A percentile compares a stretch with the other conserved stretches of the same genome.
These are phyloP conservation scores for Hygrophorus russula DNA, from an alignment of 768 basidiomycete species.

Conservation along the genomic window DNA sequence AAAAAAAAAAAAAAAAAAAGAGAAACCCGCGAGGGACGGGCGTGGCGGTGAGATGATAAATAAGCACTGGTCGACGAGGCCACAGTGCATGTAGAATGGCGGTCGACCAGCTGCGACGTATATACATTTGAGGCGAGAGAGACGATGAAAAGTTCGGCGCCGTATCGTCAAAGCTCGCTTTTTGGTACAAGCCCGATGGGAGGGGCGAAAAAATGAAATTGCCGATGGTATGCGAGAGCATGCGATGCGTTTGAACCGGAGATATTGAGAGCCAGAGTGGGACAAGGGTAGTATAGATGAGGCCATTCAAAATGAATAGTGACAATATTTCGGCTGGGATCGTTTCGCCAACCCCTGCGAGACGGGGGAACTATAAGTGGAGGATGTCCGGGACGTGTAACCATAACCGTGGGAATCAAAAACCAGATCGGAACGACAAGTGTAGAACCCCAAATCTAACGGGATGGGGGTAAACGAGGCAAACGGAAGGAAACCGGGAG, in stretches of 20 bases:
- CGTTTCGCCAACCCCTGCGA: too few relatives aligned
- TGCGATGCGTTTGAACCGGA: slow-evolving; percentile 3
- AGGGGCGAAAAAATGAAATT: not conserved
- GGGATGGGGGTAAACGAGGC: not conserved
- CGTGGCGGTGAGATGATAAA: not conserved
- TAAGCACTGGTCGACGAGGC: too few relatives aligned
- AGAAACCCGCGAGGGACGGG: too few relatives aligned
- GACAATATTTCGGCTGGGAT: not conserved
- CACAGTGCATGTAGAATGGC: too few relatives aligned
- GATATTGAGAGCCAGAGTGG: not conserved
- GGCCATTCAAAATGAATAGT: not conserved
- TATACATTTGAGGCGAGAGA: too few relatives aligned
- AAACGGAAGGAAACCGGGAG: not conserved
- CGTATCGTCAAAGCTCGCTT: not conserved
- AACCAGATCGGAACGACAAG: slow-evolving; percentile 2
- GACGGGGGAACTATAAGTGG: not conserved
- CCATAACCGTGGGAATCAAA: slow-evolving; percentile 2
- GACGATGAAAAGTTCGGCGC: not conserved
- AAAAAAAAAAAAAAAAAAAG: too few relatives aligned
- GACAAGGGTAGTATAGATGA: not conserved
- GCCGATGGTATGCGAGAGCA: slow-evolving; percentile 5
- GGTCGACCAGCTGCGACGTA: too few relatives aligned
- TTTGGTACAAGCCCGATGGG: slow-evolving; percentile 2
- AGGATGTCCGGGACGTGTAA: slow-evolving; percentile 5
- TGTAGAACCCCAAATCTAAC: slow-evolving; percentile 1